phyloP scores from a whole-genome alignment of 1,284 basidiomycete genomes.

The Boletus nobilissimus region DNA sequence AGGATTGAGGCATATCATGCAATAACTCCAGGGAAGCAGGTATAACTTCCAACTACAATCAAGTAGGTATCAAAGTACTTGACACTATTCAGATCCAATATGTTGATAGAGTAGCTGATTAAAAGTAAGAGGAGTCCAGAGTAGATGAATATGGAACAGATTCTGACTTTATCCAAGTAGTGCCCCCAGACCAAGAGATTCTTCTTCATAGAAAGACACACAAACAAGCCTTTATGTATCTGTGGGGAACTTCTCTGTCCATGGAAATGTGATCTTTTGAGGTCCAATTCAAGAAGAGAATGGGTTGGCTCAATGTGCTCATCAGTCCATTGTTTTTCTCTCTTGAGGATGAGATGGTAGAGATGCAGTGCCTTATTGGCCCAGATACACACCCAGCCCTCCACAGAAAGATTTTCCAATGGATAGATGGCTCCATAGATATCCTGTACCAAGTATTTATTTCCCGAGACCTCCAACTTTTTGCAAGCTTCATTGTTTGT shows the following conservation, averaged over 20 bases:
- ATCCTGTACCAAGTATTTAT: constrained; percentile 96
- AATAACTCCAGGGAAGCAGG: no score
- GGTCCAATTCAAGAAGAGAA: constrained; percentile 99
- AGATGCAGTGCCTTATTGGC: constrained; percentile 97
- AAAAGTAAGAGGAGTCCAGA: no score
- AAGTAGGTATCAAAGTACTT: no score
- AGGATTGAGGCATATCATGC: no score
- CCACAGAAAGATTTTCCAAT: constrained; percentile 88
- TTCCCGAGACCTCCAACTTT: constrained; percentile 40
- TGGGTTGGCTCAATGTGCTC: constrained; percentile 90
- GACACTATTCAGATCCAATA: no score
- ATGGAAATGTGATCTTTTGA: constrained; percentile 98
- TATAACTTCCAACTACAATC: no score
- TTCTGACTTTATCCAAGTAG: no score
- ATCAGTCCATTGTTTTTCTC: constrained; percentile 95
- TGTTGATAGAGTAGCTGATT: no score
- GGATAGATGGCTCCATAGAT: constrained; percentile 97
- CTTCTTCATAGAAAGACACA: constrained; percentile 96
- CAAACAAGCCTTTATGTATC: constrained; percentile 96
- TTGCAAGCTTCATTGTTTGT: constrained; percentile 29
- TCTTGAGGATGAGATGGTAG: constrained; percentile 93
- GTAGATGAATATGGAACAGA: no score
- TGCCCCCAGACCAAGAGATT: no score
- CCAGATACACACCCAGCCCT: constrained; percentile 97
- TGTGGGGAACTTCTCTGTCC: constrained; percentile 90